Conservation (phyloP, 176 grass and related monocot species). For the Luzula sylvatica region DNA sequence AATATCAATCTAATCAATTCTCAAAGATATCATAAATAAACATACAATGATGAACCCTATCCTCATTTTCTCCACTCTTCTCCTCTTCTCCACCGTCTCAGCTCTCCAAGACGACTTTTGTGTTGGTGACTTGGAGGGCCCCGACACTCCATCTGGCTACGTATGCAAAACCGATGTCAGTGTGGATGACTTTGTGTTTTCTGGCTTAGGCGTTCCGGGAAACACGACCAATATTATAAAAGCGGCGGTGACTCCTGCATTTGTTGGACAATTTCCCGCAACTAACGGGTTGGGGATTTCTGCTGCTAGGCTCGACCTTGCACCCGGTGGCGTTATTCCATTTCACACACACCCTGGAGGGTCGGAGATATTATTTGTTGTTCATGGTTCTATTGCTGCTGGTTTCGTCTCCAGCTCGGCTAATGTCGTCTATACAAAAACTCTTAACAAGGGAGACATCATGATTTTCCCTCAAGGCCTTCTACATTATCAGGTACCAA, state of each 20-base stretch:
- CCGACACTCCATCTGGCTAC: constrained; percentile 50
- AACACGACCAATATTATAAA: constrained; percentile 44
- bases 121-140: constrained; percentile 39
- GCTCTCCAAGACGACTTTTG: constrained; percentile 61
- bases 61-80: constrained; percentile 29
- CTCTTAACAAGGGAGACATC: constrained; percentile 40
- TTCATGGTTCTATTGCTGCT: constrained; percentile 28
- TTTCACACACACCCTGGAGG: constrained; percentile 59
- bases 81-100: constrained; percentile 15
- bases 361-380: constrained; percentile 51
- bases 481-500: constrained; percentile 45
- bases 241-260: constrained; percentile 50
- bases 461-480: constrained; percentile 68
- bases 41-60: constrained; percentile 21
- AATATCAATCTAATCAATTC: background rate
- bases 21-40: background rate
- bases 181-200: constrained; percentile 39
- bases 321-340: constrained; percentile 44
- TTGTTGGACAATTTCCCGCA: constrained; percentile 60
- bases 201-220: constrained; percentile 29
- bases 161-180: constrained; percentile 41
- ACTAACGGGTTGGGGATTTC: constrained; percentile 78
- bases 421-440: constrained; percentile 43
- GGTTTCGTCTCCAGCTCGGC: constrained; percentile 49
- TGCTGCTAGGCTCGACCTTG: constrained; percentile 50